Evolutionary conservation across 768 basidiomycete genomes (phyloP).

Genomic region (Leucocoprinus sp.): DNA sequence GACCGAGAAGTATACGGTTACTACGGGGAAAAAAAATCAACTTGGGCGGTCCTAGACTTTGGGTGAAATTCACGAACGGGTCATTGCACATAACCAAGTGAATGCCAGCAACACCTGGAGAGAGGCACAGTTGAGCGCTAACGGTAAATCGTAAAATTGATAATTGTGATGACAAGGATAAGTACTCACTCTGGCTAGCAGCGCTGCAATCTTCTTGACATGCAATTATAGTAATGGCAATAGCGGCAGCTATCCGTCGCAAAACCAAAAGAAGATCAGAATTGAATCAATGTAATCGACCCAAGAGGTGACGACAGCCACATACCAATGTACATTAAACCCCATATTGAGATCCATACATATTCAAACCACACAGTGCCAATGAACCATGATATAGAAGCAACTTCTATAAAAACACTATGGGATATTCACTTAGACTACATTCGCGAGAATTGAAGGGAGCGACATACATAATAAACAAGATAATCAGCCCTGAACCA

Average conservation of each 20-base stretch:
- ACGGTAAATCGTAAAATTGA: not conserved
- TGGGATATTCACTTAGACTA: slow-evolving; percentile 14
- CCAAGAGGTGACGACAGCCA: not conserved
- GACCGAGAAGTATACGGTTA: slow-evolving; percentile 48
- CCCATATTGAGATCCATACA: slow-evolving; percentile 50
- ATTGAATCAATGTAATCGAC: not conserved
- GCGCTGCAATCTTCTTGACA: slow-evolving; percentile 5
- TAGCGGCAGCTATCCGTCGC: slow-evolving; percentile 4
- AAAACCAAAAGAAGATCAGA: not conserved
- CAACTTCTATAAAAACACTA: slow-evolving; percentile 55
- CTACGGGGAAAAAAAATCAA: slow-evolving; percentile 23
- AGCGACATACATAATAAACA: slow-evolving; percentile 50
- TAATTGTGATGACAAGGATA: not conserved
- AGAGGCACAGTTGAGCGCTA: slow-evolving; percentile 38
- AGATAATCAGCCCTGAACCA: slow-evolving; percentile 45
- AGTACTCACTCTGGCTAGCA: slow-evolving; percentile 2
- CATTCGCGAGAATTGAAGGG: not conserved
- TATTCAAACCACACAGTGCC: slow-evolving; percentile 69
- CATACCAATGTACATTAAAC: slow-evolving; percentile 53
- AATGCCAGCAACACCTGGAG: slow-evolving; percentile 49
- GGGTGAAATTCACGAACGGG: slow-evolving; percentile 18
- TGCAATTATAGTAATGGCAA: slow-evolving; percentile 17
- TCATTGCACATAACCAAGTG: slow-evolving; percentile 40
- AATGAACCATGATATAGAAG: slow-evolving; percentile 40
- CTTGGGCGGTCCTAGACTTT: not conserved